phyloP scores from a whole-genome alignment of 1,139 yeast species.

The Saccharomyces pastorianus region DNA sequence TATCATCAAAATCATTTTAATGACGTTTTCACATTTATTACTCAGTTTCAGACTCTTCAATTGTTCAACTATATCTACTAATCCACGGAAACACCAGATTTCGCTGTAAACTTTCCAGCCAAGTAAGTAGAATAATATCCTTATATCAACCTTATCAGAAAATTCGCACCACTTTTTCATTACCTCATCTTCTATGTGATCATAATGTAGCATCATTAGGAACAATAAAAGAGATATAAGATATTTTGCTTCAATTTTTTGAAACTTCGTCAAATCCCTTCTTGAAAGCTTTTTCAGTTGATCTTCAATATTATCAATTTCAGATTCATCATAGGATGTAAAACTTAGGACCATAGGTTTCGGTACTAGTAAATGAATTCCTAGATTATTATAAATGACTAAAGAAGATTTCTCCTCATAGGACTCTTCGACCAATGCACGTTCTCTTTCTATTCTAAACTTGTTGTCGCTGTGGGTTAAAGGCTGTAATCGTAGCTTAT shows the following conservation, averaged over 20 bases:
- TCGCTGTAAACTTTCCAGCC: constrained; percentile 25
- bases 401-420: constrained; percentile 15
- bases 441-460: constrained; percentile 23
- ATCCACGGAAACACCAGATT: constrained; percentile 27
- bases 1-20: constrained; percentile 4
- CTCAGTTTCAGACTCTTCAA: constrained; percentile 22
- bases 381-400: constrained; percentile 15
- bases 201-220: constrained; percentile 21
- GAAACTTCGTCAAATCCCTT: constrained; percentile 7
- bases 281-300: constrained; percentile 10
- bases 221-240: constrained; percentile 18
- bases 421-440: constrained; percentile 14
- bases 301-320: constrained; percentile 17
- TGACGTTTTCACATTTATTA: constrained; percentile 18
- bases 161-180: constrained; percentile 19
- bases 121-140: constrained; percentile 23
- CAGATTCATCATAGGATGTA: constrained; percentile 16
- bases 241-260: constrained; percentile 17
- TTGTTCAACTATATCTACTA: constrained; percentile 16
- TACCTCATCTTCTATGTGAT: constrained; percentile 14
- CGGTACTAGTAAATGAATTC: constrained; percentile 14
- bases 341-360: constrained; percentile 18
- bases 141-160: constrained; percentile 18
- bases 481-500: constrained; percentile 22
- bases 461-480: constrained; percentile 11